phyloP scores from a whole-genome alignment of 2,329 filamentous ascomycete species.

The Fusarium devonianum region DNA sequence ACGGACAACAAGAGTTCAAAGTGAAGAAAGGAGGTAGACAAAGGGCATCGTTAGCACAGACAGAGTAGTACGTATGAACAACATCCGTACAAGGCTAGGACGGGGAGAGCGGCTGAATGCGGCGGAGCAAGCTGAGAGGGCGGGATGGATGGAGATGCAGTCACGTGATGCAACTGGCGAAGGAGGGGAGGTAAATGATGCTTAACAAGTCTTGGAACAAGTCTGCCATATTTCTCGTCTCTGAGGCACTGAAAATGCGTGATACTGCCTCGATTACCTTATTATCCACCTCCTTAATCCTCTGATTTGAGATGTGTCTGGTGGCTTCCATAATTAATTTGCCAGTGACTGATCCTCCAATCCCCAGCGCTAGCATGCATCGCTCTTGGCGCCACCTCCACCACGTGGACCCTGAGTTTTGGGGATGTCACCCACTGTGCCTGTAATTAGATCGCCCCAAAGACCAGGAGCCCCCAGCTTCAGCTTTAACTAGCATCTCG shows the following conservation, averaged over 20 bases:
- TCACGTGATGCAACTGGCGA: constrained; percentile 28
- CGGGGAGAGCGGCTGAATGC: constrained; percentile 28
- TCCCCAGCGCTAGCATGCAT: constrained; percentile 17
- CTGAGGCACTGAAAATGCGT: background rate
- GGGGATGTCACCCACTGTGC: constrained; percentile 31
- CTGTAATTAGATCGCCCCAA: constrained; percentile 29
- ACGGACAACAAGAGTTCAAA: constrained; percentile 30
- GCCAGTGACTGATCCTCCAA: constrained; percentile 12
- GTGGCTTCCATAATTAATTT: constrained; percentile 17
- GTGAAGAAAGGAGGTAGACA: constrained; percentile 30
- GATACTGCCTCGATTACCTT: background rate
- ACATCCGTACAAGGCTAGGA: constrained; percentile 12
- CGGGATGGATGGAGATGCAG: constrained; percentile 6
- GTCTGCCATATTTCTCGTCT: too few species aligned
- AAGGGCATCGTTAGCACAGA: constrained; percentile 27
- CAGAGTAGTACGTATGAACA: constrained; percentile 18
- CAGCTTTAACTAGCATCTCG: constrained; percentile 11
- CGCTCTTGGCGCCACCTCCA: constrained; percentile 37
- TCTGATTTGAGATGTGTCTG: background rate
- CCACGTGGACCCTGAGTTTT: constrained; percentile 33
- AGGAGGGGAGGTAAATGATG: constrained; percentile 10
- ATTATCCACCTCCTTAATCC: background rate
- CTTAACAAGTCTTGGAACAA: too few species aligned
- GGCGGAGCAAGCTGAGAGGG: constrained; percentile 32
- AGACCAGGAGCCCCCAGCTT: constrained; percentile 10